Conservation (phyloP, 2,329 filamentous ascomycete species). For the Colletotrichum incanum region DNA sequence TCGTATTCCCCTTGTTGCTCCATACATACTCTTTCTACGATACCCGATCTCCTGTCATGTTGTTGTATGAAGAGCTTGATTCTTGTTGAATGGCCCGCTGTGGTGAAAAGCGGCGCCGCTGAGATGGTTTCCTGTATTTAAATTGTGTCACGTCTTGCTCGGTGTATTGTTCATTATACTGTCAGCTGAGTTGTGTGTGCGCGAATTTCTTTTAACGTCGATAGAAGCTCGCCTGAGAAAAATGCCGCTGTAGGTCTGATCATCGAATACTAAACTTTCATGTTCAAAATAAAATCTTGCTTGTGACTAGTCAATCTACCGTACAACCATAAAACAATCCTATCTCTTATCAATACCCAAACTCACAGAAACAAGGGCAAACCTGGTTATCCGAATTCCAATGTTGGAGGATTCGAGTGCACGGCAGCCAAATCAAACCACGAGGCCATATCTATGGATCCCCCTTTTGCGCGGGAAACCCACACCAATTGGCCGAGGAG, state of each 20-base stretch:
- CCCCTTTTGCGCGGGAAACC: constrained; percentile 24
- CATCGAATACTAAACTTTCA: background rate
- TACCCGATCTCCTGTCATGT: background rate
- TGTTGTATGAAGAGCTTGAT: background rate
- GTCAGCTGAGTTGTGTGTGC: background rate
- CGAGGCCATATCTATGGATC: constrained; percentile 18
- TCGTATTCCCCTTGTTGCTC: background rate
- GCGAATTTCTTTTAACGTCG: background rate
- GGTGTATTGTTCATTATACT: background rate
- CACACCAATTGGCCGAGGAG: constrained; percentile 20
- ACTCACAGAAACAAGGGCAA: background rate
- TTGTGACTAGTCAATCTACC: background rate
- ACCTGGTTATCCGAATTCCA: constrained; percentile 13
- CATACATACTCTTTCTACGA: background rate
- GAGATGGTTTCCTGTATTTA: too few relatives aligned
- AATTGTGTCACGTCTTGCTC: background rate
- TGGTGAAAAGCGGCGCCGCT: background rate
- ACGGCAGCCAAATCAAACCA: background rate
- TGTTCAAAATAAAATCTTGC: background rate
- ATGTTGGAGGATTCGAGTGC: background rate
- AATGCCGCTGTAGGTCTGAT: background rate
- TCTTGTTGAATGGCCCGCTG: too few relatives aligned
- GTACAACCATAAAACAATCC: too few relatives aligned
- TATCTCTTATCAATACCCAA: constrained; percentile 12
- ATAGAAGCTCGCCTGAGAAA: background rate